phyloP scores from a whole-genome alignment of 2,329 filamentous ascomycete species.

The Diplocarpon rosae region DNA sequence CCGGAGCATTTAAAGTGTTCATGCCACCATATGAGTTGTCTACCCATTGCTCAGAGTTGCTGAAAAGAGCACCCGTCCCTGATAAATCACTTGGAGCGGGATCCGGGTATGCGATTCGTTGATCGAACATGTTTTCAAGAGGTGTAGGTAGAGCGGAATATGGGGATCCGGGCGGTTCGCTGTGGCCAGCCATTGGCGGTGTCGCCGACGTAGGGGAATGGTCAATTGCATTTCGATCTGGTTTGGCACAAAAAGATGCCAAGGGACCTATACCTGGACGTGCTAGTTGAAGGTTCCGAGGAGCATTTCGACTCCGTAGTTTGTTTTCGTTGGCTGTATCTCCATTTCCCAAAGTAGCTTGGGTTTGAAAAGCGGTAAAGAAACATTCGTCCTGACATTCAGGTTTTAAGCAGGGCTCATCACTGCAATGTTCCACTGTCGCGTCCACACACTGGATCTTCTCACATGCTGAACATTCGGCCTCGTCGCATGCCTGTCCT shows the following conservation, averaged over 20 bases:
- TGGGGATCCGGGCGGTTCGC: slow-evolving; percentile 11
- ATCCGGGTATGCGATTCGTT: slow-evolving; percentile 2
- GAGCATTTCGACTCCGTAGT: slow-evolving; percentile 5
- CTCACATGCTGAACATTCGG: slow-evolving; percentile 17
- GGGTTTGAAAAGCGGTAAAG: slow-evolving; percentile 6
- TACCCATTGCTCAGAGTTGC: slow-evolving; percentile 4
- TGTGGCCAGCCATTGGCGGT: slow-evolving; percentile 15
- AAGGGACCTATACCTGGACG: slow-evolving; percentile 1
- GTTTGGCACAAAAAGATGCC: neutral
- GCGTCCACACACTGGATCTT: slow-evolving; percentile 9
- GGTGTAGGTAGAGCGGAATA: slow-evolving; percentile 8
- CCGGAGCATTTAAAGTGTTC: slow-evolving; percentile 2
- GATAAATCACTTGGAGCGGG: slow-evolving; percentile 6
- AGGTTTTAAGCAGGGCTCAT: slow-evolving; percentile 13
- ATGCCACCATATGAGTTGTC: neutral
- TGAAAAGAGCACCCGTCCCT: slow-evolving; percentile 16
- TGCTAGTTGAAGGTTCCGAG: slow-evolving; percentile 1
- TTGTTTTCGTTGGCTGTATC: neutral
- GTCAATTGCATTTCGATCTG: slow-evolving; percentile 2
- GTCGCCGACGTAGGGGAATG: slow-evolving; percentile 12
- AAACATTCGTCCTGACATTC: slow-evolving; percentile 18
- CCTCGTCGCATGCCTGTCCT: slow-evolving; percentile 16
- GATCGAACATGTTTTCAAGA: slow-evolving; percentile 4
- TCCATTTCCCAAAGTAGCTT: slow-evolving; percentile 4
- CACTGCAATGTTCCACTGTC: slow-evolving; percentile 15